Evolutionary conservation across 2,329 filamentous ascomycete genomes (phyloP).

Genomic region (Biscogniauxia marginata): DNA sequence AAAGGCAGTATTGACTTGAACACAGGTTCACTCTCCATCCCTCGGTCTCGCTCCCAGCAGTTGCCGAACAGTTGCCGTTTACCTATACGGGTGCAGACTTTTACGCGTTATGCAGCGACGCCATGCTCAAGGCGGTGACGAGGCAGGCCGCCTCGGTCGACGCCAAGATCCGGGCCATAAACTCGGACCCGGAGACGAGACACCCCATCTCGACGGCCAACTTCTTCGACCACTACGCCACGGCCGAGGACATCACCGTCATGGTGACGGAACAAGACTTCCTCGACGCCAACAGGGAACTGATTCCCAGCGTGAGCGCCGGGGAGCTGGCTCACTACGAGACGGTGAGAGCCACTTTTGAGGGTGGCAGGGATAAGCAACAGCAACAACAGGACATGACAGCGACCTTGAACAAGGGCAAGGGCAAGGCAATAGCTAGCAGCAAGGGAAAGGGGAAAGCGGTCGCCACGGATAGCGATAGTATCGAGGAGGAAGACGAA

Average conservation of each 20-base stretch:
- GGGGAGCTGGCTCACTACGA: conserved; percentile 94
- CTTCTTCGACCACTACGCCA: conserved; percentile 93
- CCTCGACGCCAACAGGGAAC: conserved; percentile 72
- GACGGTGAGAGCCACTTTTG: conserved; percentile 77
- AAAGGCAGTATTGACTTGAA: conserved; percentile 7
- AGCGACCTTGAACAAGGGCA: conserved; percentile 24
- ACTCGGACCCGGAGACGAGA: conserved; percentile 41
- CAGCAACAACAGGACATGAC: conserved; percentile 40
- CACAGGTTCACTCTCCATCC: conserved; percentile 80
- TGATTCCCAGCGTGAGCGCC: conserved; percentile 90
- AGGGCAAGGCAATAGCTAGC: conserved; percentile 34
- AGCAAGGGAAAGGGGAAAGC: conserved; percentile 40
- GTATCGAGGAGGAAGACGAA: conserved; percentile 33
- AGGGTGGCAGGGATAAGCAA: conserved; percentile 56
- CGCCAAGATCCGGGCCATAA: conserved; percentile 72
- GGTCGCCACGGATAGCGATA: conserved; percentile 32
- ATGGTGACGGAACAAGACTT: conserved; percentile 91
- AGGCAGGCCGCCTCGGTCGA: conserved; percentile 83
- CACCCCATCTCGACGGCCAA: conserved; percentile 77
- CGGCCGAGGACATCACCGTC: conserved; percentile 77
- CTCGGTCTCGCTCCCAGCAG: conserved; percentile 68
- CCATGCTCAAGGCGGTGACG: conserved; percentile 98
- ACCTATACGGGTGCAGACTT: conserved; percentile 98
- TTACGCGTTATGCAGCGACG: conserved; percentile 94
- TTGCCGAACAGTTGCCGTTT: conserved; percentile 80